Evolutionary conservation across 768 basidiomycete genomes (phyloP).

Genomic region (Paxillus ammoniavirescens): DNA sequence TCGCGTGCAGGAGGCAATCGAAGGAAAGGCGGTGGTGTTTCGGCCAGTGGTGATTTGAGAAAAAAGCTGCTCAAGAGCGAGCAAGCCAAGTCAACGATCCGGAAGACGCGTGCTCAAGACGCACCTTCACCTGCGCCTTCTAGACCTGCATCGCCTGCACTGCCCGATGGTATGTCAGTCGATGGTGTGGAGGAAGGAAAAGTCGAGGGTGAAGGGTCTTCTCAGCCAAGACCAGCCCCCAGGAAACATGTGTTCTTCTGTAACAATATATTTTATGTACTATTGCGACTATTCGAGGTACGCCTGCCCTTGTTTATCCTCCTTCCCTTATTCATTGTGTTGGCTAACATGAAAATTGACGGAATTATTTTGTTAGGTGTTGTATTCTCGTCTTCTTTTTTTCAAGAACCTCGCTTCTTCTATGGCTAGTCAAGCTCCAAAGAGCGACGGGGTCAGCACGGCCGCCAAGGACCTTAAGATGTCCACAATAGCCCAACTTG

Average conservation of each 20-base stretch:
- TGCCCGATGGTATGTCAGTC: constrained; percentile 41
- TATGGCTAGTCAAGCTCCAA: constrained; percentile 31
- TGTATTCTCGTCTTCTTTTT: constrained; percentile 76
- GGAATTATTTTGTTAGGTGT: constrained; percentile 46
- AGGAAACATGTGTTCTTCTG: constrained; percentile 74
- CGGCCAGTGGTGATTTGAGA: constrained; percentile 49
- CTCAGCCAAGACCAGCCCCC: constrained; percentile 33
- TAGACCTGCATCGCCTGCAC: constrained; percentile 60
- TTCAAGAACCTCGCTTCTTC: constrained; percentile 73
- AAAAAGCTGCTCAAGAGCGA: constrained; percentile 83
- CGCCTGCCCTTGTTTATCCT: constrained; percentile 18
- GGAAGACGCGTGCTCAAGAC: constrained; percentile 58
- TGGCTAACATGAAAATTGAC: not conserved
- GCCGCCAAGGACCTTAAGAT: constrained; percentile 29
- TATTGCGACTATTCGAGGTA: constrained; percentile 87
- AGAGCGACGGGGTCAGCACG: constrained; percentile 4
- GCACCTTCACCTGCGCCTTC: constrained; percentile 56
- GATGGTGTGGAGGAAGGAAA: constrained; percentile 31
- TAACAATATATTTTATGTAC: constrained; percentile 84
- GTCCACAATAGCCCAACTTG: constrained; percentile 25
- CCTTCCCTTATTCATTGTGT: too few species aligned
- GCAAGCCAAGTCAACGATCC: constrained; percentile 67
- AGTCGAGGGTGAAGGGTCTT: constrained; percentile 6
- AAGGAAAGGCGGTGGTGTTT: constrained; percentile 39
- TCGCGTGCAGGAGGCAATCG: constrained; percentile 35